Percentiles rank a stretch among this genome's conserved stretches.
phyloP scores from a whole-genome alignment of 768 basidiomycete genomes.

The Phlebiopsis flavidoalba region DNA sequence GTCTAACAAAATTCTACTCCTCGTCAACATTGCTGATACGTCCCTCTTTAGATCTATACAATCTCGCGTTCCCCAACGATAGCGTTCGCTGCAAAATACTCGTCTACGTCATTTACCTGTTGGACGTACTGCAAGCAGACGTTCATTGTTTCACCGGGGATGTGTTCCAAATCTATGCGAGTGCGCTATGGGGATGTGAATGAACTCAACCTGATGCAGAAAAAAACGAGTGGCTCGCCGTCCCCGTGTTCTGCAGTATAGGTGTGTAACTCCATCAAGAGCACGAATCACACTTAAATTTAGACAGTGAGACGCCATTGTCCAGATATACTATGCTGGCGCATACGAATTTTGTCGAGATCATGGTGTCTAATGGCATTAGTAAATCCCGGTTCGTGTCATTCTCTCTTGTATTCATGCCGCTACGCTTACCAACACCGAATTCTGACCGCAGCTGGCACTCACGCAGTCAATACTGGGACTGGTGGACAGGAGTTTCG shows the following conservation, averaged over 20 bases:
- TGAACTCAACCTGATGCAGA: background rate
- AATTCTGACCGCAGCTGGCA: background rate
- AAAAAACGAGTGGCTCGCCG: background rate
- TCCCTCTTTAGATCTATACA: conserved; percentile 6
- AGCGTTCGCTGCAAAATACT: background rate
- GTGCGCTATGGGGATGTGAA: conserved; percentile 18
- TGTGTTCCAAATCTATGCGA: conserved; percentile 22
- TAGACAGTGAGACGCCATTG: background rate
- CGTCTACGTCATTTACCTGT: conserved; percentile 9
- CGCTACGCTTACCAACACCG: background rate
- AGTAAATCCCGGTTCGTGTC: background rate
- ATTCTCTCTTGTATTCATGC: background rate
- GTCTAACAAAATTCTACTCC: background rate
- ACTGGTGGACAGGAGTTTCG: background rate
- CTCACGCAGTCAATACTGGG: background rate
- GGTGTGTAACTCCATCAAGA: background rate
- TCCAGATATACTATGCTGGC: conserved; percentile 1
- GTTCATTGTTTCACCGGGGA: conserved; percentile 16
- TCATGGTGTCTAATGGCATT: background rate
- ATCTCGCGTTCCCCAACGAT: conserved; percentile 12
- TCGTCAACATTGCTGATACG: background rate
- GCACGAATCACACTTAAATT: background rate
- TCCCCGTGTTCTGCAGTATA: background rate
- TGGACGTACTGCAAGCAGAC: conserved; percentile 16
- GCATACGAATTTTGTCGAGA: no score